phyloP scores from a whole-genome alignment of 2,329 filamentous ascomycete species.

The Epichloe brachyelytri region DNA sequence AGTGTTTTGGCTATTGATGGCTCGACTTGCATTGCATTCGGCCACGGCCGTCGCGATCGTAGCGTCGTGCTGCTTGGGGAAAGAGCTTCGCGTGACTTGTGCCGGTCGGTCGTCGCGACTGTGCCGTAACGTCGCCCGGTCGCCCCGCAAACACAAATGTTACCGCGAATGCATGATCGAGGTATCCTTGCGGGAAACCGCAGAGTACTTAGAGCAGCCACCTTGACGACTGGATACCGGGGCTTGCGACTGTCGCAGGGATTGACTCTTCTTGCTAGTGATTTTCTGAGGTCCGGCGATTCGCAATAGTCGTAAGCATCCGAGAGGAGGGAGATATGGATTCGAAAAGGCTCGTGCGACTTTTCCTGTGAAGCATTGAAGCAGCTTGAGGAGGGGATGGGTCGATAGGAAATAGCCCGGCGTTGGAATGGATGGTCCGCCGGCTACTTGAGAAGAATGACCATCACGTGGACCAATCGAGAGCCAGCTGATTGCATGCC shows the following conservation, averaged over 20 bases:
- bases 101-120: constrained; percentile 12
- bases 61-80: constrained; percentile 10
- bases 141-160: constrained; percentile 22
- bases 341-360: neutral
- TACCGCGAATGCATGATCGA: constrained; percentile 29
- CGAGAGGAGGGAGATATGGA: neutral
- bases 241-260: neutral
- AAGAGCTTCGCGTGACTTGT: constrained; percentile 12
- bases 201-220: constrained; percentile 25
- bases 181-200: constrained; percentile 32
- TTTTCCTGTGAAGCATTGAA: no score
- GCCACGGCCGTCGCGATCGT: constrained; percentile 12
- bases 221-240: constrained; percentile 14
- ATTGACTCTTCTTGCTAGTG: neutral
- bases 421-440: neutral
- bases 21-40: constrained; percentile 9
- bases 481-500: neutral
- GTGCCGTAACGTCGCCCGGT: constrained; percentile 22
- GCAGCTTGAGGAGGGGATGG: no score
- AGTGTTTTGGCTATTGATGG: constrained; percentile 1
- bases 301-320: neutral
- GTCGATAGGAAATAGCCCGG: neutral
- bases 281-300: neutral
- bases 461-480: constrained; percentile 3
- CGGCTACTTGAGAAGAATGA: neutral